These are phyloP conservation scores for Astragalus membranaceus DNA, from an alignment of 306 rosid species.

Conservation along the genomic window DNA sequence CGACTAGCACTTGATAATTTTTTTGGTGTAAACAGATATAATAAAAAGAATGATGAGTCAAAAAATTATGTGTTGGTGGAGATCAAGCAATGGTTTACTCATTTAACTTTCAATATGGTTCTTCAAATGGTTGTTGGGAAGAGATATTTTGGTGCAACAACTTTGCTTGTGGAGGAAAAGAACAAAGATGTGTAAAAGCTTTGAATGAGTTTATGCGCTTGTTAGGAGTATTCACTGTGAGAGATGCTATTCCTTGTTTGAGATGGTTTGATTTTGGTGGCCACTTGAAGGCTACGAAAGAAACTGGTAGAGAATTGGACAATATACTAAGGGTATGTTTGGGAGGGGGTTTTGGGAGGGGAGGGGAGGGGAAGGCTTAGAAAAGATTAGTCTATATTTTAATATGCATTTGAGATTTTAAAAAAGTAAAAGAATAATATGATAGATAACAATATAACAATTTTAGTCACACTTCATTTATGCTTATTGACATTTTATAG, in stretches of 20 bases:
- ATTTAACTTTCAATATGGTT: background rate
- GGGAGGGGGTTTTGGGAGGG: too few relatives aligned
- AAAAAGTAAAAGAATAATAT: too few relatives aligned
- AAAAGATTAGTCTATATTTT: too few relatives aligned
- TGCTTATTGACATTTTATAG: too few relatives aligned
- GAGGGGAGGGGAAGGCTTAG: too few relatives aligned
- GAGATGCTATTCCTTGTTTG: background rate
- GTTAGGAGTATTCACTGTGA: background rate
- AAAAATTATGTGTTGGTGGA: background rate
- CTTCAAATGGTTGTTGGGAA: background rate
- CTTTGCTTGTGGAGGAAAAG: background rate
- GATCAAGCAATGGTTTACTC: background rate
- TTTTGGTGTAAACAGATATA: too few relatives aligned
- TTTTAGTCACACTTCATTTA: too few relatives aligned
- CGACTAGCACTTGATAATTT: too few relatives aligned
- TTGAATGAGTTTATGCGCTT: background rate
- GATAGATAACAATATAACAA: too few relatives aligned
- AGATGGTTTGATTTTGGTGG: conserved; percentile 20
- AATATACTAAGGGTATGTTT: too few relatives aligned
- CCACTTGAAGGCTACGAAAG: conserved; percentile 12
- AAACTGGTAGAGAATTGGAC: background rate
- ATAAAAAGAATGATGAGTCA: background rate
- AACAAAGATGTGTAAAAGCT: background rate
- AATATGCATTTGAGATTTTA: too few relatives aligned
- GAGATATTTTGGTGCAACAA: background rate